phyloP scores from a whole-genome alignment of 2,329 filamentous ascomycete species.

The Pseudocercospora eumusae region DNA sequence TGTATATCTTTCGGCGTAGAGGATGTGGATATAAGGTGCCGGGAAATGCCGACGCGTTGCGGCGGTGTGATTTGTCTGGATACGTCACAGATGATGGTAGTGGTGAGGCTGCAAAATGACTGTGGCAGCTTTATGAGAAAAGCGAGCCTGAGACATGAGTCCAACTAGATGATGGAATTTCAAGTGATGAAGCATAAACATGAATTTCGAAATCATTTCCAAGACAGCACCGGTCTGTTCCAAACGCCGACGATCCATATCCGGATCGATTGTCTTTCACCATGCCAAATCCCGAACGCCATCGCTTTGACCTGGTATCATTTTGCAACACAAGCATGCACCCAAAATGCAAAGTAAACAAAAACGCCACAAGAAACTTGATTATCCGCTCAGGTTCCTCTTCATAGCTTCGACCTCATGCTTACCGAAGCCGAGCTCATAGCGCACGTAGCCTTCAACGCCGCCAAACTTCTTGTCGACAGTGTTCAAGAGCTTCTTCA shows the following conservation, averaged over 20 bases:
- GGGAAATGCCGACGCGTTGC: neutral
- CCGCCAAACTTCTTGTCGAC: constrained; percentile 9
- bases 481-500: neutral
- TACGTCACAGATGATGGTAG: too few relatives aligned
- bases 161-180: neutral
- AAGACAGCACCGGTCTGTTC: neutral
- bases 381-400: neutral
- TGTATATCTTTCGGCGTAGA: neutral
- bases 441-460: constrained; percentile 4
- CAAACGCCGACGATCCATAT: neutral
- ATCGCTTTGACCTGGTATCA: constrained; percentile 4
- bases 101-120: neutral
- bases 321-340: constrained; percentile 1
- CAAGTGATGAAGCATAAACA: neutral
- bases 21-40: neutral
- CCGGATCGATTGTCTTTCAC: neutral
- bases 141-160: neutral
- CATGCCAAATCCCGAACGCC: neutral
- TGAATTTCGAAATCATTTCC: neutral
- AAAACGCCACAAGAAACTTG: neutral
- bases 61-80: neutral
- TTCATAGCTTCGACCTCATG: constrained; percentile 5
- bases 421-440: constrained; percentile 5
- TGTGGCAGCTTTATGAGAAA: neutral
- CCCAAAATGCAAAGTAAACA: neutral